Base-by-base conservation (phyloP, 345 rosid genomes). In the Rubroshorea leprosula region DNA sequence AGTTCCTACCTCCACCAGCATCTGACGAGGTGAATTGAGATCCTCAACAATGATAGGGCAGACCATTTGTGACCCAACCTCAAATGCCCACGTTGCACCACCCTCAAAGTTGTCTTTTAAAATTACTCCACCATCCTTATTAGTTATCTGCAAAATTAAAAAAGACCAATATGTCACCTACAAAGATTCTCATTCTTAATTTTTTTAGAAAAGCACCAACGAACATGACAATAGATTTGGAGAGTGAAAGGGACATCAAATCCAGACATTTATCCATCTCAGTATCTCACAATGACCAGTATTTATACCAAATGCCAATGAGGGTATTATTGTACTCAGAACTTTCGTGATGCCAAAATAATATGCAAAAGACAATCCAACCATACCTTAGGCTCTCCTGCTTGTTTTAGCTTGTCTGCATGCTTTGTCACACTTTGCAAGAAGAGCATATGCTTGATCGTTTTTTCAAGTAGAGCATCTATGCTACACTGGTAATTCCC, bases 361-460 rank as follows among this genome's bases (percentile, higher is more conserved):
- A n/a, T n/a, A n/a, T n/a, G 35, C 5, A 29, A 29, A 29, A n/a
- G n/a, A n/a, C n/a, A n/a, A 35, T 35, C 16, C 47, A 5, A 26
- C 45, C 51, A 15, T 77, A 93, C 99, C 89, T 87, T 93, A 12
- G 96, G 78, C 64, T 85, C 97, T 23, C 81, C 92, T 0, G 90
- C 76, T 41, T 85, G 84, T 71, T 87, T 87, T 41, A 93, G 80
- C 71, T 87, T 90, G 78, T 93, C 97, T 4, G 90, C 85, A 66
- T 93, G 95, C 80, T 87, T 90, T 0, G 89, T 83, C 62, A 93
- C 96, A 48, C 92, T 84, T 79, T 93, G 97, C 72, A 93, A 79
- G 90, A 93, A 93, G 70, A 87, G 92, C 99, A 93, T 93, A 67
- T 93, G 99, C 78, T 87, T 93, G 75, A 93, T 81, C 39, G 99